These are phyloP conservation scores for Russula sp. DNA, from an alignment of 768 basidiomycete genomes.

Conservation along the genomic window DNA sequence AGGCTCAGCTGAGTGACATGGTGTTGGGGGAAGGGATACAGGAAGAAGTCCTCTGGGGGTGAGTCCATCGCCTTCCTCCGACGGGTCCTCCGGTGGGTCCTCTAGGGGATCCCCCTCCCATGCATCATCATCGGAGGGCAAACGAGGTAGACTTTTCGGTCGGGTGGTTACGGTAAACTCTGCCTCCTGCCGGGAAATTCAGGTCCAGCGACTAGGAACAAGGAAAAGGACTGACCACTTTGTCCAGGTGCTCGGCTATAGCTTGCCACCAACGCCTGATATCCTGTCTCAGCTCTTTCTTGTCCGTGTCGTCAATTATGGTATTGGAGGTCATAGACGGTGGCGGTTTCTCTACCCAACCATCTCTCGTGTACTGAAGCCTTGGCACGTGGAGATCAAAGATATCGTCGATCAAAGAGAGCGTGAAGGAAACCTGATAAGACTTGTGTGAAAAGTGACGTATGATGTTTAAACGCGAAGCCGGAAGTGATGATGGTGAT, in stretches of 20 bases:
- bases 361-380: slow-evolving; percentile 49
- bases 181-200: slow-evolving; percentile 42
- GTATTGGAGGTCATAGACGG: slow-evolving; percentile 4
- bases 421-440: slow-evolving; percentile 44
- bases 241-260: slow-evolving; percentile 57
- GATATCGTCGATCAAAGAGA: slow-evolving; percentile 51
- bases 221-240: slow-evolving; percentile 44
- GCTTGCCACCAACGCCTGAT: slow-evolving; percentile 68
- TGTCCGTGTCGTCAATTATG: slow-evolving; percentile 40
- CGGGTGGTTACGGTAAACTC: slow-evolving; percentile 33
- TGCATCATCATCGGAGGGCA: slow-evolving; percentile 56
- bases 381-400: slow-evolving; percentile 61
- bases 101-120: slow-evolving; percentile 36
- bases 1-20: slow-evolving; percentile 28
- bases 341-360: slow-evolving; percentile 28
- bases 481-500: slow-evolving; percentile 32
- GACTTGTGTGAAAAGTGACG: slow-evolving; percentile 43
- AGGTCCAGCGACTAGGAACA: background rate
- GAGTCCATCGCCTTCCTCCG: slow-evolving; percentile 31
- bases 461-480: slow-evolving; percentile 40
- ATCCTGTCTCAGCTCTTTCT: slow-evolving; percentile 52
- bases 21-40: slow-evolving; percentile 31
- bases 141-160: slow-evolving; percentile 54
- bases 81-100: slow-evolving; percentile 39
- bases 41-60: slow-evolving; percentile 16